Percentiles rank a stretch among this genome's conserved stretches.
phyloP scores from a whole-genome alignment of 1,284 basidiomycete genomes.

The Cryptococcus neoformans region DNA sequence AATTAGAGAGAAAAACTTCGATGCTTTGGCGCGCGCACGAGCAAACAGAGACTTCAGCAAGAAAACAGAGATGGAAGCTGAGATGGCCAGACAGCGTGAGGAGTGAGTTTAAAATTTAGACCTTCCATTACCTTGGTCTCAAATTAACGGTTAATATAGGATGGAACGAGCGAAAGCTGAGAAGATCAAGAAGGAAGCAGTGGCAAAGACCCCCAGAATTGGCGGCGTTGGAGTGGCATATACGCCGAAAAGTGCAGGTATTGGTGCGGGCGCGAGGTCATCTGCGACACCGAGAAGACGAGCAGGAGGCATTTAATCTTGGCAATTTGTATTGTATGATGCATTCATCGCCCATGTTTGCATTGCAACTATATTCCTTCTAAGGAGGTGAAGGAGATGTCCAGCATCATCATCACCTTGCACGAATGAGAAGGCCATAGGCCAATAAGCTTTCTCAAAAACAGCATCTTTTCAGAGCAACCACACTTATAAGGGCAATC shows the following conservation, averaged over 20 bases:
- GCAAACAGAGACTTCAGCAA: slow-evolving; percentile 86
- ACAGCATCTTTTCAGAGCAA: too few relatives aligned
- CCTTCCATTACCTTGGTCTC: background rate
- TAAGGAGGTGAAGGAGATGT: too few relatives aligned
- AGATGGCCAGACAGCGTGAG: slow-evolving; percentile 82
- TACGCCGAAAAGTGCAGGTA: slow-evolving; percentile 67
- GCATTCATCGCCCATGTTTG: background rate
- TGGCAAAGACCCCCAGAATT: slow-evolving; percentile 63
- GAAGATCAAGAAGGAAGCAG: slow-evolving; percentile 59
- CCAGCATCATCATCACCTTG: too few relatives aligned
- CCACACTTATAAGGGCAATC: too few relatives aligned
- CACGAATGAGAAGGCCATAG: too few relatives aligned
- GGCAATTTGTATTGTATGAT: background rate
- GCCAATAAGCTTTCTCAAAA: too few relatives aligned
- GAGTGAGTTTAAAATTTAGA: slow-evolving; percentile 56
- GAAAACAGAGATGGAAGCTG: slow-evolving; percentile 76
- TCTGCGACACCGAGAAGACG: slow-evolving; percentile 52
- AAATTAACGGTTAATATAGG: slow-evolving; percentile 10
- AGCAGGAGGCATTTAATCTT: slow-evolving; percentile 46
- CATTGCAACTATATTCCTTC: too few relatives aligned
- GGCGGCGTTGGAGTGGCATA: slow-evolving; percentile 61
- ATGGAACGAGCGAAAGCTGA: slow-evolving; percentile 57
- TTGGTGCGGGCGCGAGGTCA: slow-evolving; percentile 55
- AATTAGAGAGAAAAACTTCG: slow-evolving; percentile 92
- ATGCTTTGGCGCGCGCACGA: slow-evolving; percentile 64